A percentile compares a stretch with the other conserved stretches of the same genome.
Evolutionary conservation across 179 eudicot species (phyloP).

Genomic region (Heliamphora pulchella): DNA sequence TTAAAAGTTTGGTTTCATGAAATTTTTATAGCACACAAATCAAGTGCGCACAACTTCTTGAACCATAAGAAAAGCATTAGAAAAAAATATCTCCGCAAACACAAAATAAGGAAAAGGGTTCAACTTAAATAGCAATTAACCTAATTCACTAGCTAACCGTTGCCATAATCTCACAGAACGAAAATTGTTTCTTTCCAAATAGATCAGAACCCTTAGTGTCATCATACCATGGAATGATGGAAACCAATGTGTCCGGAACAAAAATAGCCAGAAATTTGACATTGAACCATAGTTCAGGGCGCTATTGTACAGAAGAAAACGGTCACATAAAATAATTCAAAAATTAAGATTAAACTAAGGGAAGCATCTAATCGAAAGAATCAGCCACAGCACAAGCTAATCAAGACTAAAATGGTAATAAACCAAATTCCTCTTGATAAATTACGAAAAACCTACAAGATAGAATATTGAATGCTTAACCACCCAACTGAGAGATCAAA

Average conservation of each 20-base stretch:
- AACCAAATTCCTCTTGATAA: neutral
- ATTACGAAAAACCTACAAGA: no score
- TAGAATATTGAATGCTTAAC: no score
- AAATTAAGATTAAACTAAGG: neutral
- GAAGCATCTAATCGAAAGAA: neutral
- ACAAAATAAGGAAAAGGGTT: no score
- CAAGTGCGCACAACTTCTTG: no score
- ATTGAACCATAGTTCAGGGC: neutral
- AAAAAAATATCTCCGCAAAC: neutral
- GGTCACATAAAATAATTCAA: neutral
- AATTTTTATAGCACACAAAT: no score
- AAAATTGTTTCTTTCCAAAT: neutral
- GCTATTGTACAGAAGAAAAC: neutral
- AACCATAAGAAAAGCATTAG: neutral
- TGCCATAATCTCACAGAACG: neutral
- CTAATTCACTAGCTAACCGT: neutral
- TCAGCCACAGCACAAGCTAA: neutral
- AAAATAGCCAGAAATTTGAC: neutral
- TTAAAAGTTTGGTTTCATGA: no score
- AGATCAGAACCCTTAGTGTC: neutral
- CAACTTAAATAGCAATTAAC: neutral
- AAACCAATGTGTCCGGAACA: no score
- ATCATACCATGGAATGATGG: neutral
- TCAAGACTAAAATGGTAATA: neutral
- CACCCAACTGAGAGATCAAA: no score